These are phyloP conservation scores for Bondarzewia mesenterica DNA, from an alignment of 1,284 basidiomycete genomes.

Conservation along the genomic window DNA sequence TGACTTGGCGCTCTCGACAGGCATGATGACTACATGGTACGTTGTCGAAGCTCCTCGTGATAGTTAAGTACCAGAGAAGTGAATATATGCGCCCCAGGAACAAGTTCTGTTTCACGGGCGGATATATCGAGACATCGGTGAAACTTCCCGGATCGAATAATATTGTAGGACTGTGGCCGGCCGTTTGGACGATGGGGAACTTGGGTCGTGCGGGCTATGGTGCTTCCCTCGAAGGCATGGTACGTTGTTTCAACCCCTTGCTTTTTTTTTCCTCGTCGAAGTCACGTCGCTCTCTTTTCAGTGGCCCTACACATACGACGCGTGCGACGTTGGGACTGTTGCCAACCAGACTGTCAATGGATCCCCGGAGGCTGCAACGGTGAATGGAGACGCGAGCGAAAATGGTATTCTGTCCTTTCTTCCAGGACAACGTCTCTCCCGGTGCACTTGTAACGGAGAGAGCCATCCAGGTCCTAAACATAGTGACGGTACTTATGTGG, in stretches of 20 bases:
- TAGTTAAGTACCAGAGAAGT: neutral
- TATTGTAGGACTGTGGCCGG: constrained; percentile 45
- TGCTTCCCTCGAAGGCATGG: constrained; percentile 48
- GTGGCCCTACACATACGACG: constrained; percentile 52
- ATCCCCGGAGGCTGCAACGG: constrained; percentile 28
- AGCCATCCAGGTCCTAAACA: constrained; percentile 49
- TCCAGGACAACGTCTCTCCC: constrained; percentile 37
- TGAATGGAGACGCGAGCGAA: constrained; percentile 33
- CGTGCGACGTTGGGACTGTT: constrained; percentile 51
- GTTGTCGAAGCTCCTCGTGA: neutral
- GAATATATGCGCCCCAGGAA: constrained; percentile 40
- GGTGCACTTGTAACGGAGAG: constrained; percentile 48
- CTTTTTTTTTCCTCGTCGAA: neutral
- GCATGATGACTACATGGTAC: constrained; percentile 51
- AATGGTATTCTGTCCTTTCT: constrained; percentile 33
- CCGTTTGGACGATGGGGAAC: constrained; percentile 42
- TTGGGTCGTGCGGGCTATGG: constrained; percentile 53
- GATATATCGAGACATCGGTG: constrained; percentile 63
- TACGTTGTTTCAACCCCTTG: constrained; percentile 12
- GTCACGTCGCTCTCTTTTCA: constrained; percentile 6
- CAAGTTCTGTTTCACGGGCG: constrained; percentile 93
- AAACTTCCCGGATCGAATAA: constrained; percentile 72
- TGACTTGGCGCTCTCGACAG: constrained; percentile 16
- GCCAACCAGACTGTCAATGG: constrained; percentile 37
- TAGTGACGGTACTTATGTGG: constrained; percentile 42